Base-by-base conservation (phyloP, 2,329 filamentous ascomycete genomes). In the Cladosporium sp. region DNA sequence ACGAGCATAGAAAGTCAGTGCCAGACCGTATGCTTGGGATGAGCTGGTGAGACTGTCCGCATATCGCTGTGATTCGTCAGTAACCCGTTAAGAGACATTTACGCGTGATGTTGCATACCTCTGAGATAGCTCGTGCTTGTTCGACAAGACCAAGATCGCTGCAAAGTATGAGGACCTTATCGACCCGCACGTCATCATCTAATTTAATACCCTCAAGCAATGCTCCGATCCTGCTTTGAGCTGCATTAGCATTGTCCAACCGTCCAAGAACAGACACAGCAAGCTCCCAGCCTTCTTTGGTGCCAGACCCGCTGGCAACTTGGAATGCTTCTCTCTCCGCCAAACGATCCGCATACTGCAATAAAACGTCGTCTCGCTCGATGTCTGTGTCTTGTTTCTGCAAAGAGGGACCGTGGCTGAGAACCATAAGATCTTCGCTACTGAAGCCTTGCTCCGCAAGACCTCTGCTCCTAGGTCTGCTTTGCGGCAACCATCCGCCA, bases 1-100 rank as follows among this genome's bases (percentile, higher is more conserved):
- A 12, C 95, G 84, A 22, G 93, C 89, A 72, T 94, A 97, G 78
- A 95, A 97, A 76, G 94, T 87, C 19, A 97, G 81, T 0, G 91
- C 90, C 64, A 93, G 86, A 56, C 93, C 93, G 66, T 93, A 97
- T 8, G 63, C 55, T 34, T 64, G 55, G 66, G 0, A 88, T 88
- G 42, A 85, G 83, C 60, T 82, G 11, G 87, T 84, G 39, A 96
- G 81, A 50, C 87, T 82, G 64, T 96, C 88, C 59, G 92, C 93
- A 70, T 91, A 97, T 64, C 88, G 86, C 90, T 96, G 67, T 30
- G 28, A 12, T 19, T 30, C 5, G 17, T 47, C 28, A 47, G 43
- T 30, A 6, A 25, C 9, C 7, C 28, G 22, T n/a, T 11, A 30
- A 7, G 11, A 19, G 25, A 30, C 17, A 30, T 50, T 19, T 20